These are phyloP conservation scores for Kwoniella sp. DNA, from an alignment of 768 basidiomycete genomes.

Conservation along the genomic window DNA sequence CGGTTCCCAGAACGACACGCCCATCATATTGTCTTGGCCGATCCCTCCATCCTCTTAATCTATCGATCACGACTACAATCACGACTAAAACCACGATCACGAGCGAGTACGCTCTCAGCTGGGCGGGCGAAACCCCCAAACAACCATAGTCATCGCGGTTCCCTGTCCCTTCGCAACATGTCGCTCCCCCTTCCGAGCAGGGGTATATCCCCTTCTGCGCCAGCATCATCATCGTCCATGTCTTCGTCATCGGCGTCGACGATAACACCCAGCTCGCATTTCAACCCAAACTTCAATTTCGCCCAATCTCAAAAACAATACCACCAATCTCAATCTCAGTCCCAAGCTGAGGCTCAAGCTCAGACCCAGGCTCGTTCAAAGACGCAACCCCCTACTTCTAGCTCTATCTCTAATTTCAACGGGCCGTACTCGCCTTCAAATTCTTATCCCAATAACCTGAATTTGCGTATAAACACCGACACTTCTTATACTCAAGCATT, in stretches of 20 bases:
- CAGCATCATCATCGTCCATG: slow-evolving; percentile 1
- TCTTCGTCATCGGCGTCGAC: slow-evolving; percentile 14
- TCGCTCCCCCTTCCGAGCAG: slow-evolving; percentile 4
- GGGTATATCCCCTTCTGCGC: slow-evolving; percentile 4
- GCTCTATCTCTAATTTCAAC: no score
- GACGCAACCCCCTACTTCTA: background rate
- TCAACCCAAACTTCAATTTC: slow-evolving; percentile 1
- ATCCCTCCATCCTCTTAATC: no score
- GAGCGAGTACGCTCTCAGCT: background rate
- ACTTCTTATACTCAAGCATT: background rate
- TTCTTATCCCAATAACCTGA: background rate
- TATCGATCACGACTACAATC: background rate
- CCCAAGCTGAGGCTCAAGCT: background rate
- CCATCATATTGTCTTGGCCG: no score
- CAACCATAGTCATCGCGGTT: no score
- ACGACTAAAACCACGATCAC: background rate
- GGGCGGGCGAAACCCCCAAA: no score
- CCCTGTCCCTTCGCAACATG: slow-evolving; percentile 4
- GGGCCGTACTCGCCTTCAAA: background rate
- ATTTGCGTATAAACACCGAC: slow-evolving; percentile 4
- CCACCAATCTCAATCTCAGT: background rate
- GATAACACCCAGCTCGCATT: slow-evolving; percentile 1
- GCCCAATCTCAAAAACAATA: slow-evolving; percentile 7
- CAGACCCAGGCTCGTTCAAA: background rate
- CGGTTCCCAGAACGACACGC: no score